phyloP scores from a whole-genome alignment of 2,329 filamentous ascomycete genomes.

The Calonectria henricotiae region DNA sequence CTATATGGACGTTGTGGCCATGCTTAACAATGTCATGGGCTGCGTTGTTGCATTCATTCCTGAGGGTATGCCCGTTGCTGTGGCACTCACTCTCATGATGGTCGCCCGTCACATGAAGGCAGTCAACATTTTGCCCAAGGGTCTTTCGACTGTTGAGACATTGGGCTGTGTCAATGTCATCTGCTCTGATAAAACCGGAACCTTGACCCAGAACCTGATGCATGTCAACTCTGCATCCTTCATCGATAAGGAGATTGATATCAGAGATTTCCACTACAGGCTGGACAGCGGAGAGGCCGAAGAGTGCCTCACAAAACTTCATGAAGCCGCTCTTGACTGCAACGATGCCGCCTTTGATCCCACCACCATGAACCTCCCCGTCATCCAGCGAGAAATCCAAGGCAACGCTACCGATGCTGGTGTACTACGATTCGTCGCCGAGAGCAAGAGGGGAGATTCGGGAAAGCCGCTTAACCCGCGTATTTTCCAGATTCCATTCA shows the following conservation, averaged over 20 bases:
- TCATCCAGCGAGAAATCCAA: slow-evolving; percentile 57
- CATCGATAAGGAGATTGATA: slow-evolving; percentile 54
- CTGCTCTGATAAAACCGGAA: slow-evolving; percentile 63
- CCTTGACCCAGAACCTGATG: slow-evolving; percentile 65
- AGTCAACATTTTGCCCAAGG: slow-evolving; percentile 62
- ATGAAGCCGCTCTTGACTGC: slow-evolving; percentile 54
- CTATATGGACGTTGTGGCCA: slow-evolving; percentile 62
- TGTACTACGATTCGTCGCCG: slow-evolving; percentile 60
- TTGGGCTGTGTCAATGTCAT: slow-evolving; percentile 64
- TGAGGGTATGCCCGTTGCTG: slow-evolving; percentile 61
- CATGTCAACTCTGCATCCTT: slow-evolving; percentile 60
- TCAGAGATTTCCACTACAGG: slow-evolving; percentile 48
- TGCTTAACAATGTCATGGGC: slow-evolving; percentile 65
- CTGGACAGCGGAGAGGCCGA: slow-evolving; percentile 5
- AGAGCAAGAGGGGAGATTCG: slow-evolving; percentile 42
- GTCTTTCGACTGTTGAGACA: slow-evolving; percentile 62
- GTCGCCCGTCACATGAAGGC: slow-evolving; percentile 63
- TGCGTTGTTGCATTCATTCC: slow-evolving; percentile 62
- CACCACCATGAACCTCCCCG: slow-evolving; percentile 56
- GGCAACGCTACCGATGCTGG: slow-evolving; percentile 65
- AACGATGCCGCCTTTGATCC: slow-evolving; percentile 64
- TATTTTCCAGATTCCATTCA: slow-evolving; percentile 65
- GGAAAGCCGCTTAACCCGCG: slow-evolving; percentile 46
- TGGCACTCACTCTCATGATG: slow-evolving; percentile 62
- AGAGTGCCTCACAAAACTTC: slow-evolving; percentile 21